Percentiles rank a stretch among this genome's conserved stretches.
phyloP scores from a whole-genome alignment of 2,329 filamentous ascomycete genomes.

The Penicillium fuscoglaucum region DNA sequence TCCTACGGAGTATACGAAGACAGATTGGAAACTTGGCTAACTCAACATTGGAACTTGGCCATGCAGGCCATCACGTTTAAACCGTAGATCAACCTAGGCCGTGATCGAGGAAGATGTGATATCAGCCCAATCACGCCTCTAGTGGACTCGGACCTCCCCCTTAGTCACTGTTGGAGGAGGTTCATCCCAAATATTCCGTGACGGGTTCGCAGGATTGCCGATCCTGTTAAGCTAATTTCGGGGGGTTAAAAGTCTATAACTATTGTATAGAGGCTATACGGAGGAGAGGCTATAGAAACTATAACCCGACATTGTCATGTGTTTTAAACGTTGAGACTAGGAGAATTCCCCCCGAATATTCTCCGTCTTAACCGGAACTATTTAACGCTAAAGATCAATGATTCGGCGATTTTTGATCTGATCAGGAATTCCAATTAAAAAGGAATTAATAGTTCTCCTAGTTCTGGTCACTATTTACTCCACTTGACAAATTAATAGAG shows the following conservation, averaged over 20 bases:
- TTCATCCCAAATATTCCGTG: not conserved
- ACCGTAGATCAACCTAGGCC: not conserved
- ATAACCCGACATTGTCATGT: not conserved
- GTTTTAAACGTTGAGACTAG: constrained; percentile 3
- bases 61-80: constrained; percentile 12
- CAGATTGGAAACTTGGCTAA: not conserved
- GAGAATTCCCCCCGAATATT: constrained; percentile 12
- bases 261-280: no score
- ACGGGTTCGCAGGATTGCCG: not conserved
- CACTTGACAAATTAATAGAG: not conserved
- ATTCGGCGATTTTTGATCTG: constrained; percentile 4
- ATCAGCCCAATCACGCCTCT: constrained; percentile 8
- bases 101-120: constrained; percentile 9
- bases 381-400: not conserved
- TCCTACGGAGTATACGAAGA: not conserved
- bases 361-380: constrained; percentile 7
- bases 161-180: not conserved
- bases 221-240: not conserved
- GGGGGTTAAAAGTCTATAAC: no score
- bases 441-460: no score
- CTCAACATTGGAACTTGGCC: constrained; percentile 2
- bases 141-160: not conserved
- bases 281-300: no score
- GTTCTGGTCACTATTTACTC: not conserved
- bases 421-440: not conserved